Conservation (phyloP, 2,329 filamentous ascomycete species). For the Pyricularia sp. region DNA sequence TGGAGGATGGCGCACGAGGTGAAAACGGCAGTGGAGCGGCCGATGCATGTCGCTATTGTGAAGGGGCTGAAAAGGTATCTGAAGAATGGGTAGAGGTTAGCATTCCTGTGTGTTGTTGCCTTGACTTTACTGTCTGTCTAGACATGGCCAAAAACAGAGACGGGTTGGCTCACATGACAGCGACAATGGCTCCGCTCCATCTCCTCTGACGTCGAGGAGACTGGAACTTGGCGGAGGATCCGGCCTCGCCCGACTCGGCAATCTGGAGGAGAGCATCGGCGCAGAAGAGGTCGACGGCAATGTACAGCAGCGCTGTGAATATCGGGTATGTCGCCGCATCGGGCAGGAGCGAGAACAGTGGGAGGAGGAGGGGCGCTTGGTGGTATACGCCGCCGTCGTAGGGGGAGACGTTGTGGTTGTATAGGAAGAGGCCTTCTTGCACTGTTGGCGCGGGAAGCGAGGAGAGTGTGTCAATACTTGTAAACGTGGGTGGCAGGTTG, state of each 20-base stretch:
- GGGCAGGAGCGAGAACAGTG: constrained; percentile 83
- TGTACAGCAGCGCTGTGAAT: constrained; percentile 73
- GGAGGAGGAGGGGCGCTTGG: constrained; percentile 81
- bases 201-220: constrained; percentile 66
- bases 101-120: no score
- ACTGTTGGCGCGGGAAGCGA: constrained; percentile 39
- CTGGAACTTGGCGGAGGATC: constrained; percentile 64
- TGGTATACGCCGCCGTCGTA: constrained; percentile 86
- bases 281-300: constrained; percentile 69
- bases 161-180: constrained; percentile 55
- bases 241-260: constrained; percentile 70
- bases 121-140: not conserved
- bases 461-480: not conserved
- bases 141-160: not conserved
- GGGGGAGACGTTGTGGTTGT: constrained; percentile 90
- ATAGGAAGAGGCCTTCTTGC: constrained; percentile 93
- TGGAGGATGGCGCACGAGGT: constrained; percentile 81
- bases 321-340: constrained; percentile 56
- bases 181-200: constrained; percentile 68
- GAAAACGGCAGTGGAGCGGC: constrained; percentile 80
- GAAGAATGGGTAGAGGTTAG: not conserved
- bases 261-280: constrained; percentile 72
- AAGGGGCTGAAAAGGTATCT: constrained; percentile 95
- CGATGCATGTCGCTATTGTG: constrained; percentile 83
- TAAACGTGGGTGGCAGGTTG: not conserved